Base-by-base conservation (phyloP, 345 rosid genomes). In the Kandelia obovata region DNA sequence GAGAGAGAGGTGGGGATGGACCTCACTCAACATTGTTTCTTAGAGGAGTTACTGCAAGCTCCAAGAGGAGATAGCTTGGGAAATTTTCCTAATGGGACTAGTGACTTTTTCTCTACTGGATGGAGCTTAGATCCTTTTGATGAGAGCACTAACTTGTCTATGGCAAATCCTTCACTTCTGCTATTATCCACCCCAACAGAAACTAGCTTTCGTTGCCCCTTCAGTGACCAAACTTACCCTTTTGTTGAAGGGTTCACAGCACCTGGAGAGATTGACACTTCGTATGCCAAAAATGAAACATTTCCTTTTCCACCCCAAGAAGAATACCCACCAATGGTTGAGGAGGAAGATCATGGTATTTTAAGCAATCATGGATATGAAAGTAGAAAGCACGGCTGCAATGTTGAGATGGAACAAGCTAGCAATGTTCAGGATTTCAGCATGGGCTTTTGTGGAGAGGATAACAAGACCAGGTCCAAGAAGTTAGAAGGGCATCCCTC, bases 401-500 rank as follows among this genome's bases (percentile, higher is more conserved):
- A 75, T 25, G 63, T 76, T 56, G 87, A 87, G 77, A 47, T 63
- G 70, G 81, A 81, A 52, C 79, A 67, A 69, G 58, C 31, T 13
- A 58, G 51, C 27, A 68, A 34, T 16, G 47, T 51, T 53, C 86
- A 65, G 62, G 75, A 53, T 74, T 77, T 80, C 58, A 66, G 34
- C 78, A 75, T 78, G 86, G 90, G 74, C 64, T 76, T 74, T 13
- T 73, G 77, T 56, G 66, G 70, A 61, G 81, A 73, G 20, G 84
- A 69, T 58, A 68, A 55, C 34, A 85, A 74, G 75, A 75, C 57
- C 52, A 87, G 81, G 82, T 66, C 81, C 26, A 90, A 83, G 77
- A 92, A 79, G 62, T 35, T 84, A 39, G 91, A 87, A 67, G 98
- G 98, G 17, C 96, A 92, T 75, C 98, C 98, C 13, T 92, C 96